Conservation (phyloP, 2,329 filamentous ascomycete genomes). For the Cladophialophora chaetospira region DNA sequence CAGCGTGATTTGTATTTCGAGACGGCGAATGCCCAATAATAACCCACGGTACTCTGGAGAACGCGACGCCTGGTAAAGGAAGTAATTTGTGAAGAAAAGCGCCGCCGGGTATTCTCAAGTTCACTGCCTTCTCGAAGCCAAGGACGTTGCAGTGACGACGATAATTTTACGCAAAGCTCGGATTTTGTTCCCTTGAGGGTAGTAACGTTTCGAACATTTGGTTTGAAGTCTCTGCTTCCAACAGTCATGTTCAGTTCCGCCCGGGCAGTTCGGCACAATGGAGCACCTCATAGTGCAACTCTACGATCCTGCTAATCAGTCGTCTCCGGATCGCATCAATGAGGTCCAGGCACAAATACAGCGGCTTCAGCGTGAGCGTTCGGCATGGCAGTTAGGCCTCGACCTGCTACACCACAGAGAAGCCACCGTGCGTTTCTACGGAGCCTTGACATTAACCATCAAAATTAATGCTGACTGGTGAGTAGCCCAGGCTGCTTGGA, state of each 20-base stretch:
- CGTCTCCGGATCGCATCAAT: conserved; percentile 27
- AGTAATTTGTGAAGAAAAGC: no score
- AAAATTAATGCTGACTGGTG: conserved; percentile 92
- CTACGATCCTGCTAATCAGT: conserved; percentile 29
- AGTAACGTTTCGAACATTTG: neutral
- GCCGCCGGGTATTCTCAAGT: no score
- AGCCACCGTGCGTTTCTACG: conserved; percentile 84
- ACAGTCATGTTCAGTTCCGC: conserved; percentile 1
- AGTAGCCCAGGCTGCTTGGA: conserved; percentile 10
- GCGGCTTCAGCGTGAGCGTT: conserved; percentile 72
- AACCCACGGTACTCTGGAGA: no score
- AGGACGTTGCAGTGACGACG: neutral
- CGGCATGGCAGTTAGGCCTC: conserved; percentile 85
- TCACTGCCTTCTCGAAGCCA: neutral
- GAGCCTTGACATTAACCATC: conserved; percentile 86
- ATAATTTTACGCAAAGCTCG: neutral
- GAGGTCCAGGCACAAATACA: conserved; percentile 75
- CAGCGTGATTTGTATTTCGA: no score
- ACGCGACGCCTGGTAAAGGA: no score
- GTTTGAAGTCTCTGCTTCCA: neutral
- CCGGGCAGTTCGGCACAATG: conserved; percentile 16
- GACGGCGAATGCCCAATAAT: no score
- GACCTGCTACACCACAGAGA: conserved; percentile 69
- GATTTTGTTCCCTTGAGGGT: neutral
- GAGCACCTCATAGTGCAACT: conserved; percentile 31